phyloP scores from a whole-genome alignment of 2,329 filamentous ascomycete species.

The Blastomyces percursus region DNA sequence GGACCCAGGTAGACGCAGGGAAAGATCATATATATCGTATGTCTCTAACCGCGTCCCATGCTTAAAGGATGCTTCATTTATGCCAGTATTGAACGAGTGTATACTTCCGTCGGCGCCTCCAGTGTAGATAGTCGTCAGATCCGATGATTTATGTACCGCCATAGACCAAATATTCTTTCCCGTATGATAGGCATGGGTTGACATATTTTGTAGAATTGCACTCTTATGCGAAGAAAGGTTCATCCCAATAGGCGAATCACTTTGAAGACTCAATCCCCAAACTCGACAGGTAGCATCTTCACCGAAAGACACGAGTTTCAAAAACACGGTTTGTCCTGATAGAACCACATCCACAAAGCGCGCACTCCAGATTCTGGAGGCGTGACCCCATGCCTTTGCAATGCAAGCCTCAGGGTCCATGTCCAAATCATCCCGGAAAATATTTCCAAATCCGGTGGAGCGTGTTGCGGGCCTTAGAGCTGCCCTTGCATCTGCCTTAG shows the following conservation, averaged over 20 bases:
- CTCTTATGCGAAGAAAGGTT: conserved; percentile 17
- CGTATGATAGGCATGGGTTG: conserved; percentile 54
- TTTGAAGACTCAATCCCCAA: conserved; percentile 50
- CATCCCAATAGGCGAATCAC: conserved; percentile 10
- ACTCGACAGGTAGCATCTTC: conserved; percentile 69
- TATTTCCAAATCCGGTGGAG: conserved; percentile 50
- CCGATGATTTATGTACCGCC: conserved; percentile 28
- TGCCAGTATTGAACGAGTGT: conserved; percentile 18
- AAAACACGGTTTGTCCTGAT: conserved; percentile 15
- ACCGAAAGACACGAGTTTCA: conserved; percentile 64
- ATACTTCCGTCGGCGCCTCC: conserved; percentile 76
- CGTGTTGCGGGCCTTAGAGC: background rate
- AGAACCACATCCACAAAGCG: conserved; percentile 45
- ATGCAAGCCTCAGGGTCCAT: conserved; percentile 41
- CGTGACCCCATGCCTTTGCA: conserved; percentile 71
- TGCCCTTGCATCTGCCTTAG: conserved; percentile 10
- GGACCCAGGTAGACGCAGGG: background rate
- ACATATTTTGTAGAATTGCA: conserved; percentile 38
- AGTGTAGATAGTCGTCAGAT: conserved; percentile 44
- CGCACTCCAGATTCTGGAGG: conserved; percentile 81
- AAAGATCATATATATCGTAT: conserved; percentile 5
- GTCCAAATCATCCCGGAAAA: conserved; percentile 20
- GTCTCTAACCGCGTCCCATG: background rate
- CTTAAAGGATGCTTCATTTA: conserved; percentile 3
- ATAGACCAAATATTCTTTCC: conserved; percentile 91